phyloP scores from a whole-genome alignment of 1,139 yeast species.

The Blastobotrys apis region DNA sequence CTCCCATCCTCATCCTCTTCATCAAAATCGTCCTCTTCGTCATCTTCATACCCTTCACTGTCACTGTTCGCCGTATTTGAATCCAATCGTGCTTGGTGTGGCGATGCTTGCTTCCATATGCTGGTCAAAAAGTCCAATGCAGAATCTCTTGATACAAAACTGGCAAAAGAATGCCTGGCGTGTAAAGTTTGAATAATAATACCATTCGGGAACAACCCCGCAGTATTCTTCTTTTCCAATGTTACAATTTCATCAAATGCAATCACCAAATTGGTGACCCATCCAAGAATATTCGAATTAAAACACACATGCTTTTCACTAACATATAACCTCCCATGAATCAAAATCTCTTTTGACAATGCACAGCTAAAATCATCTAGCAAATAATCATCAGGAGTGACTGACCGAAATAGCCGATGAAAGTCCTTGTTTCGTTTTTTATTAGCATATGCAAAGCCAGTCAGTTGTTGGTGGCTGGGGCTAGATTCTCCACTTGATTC shows the following conservation, averaged over 20 bases:
- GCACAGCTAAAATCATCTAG: slow-evolving; percentile 90
- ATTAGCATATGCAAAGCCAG: slow-evolving; percentile 52
- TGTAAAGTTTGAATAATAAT: slow-evolving; percentile 67
- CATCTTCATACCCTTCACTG: slow-evolving; percentile 22
- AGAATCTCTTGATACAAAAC: slow-evolving; percentile 77
- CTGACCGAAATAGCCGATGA: slow-evolving; percentile 65
- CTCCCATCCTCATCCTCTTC: slow-evolving; percentile 22
- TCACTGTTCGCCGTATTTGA: slow-evolving; percentile 3
- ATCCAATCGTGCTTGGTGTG: slow-evolving; percentile 34
- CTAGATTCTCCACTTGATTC: not conserved
- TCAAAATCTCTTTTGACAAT: slow-evolving; percentile 73
- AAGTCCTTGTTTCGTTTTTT: slow-evolving; percentile 71
- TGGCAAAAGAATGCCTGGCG: slow-evolving; percentile 70
- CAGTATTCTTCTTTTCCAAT: slow-evolving; percentile 78
- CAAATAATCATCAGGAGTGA: slow-evolving; percentile 67
- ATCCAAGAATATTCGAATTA: slow-evolving; percentile 86
- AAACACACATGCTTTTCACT: slow-evolving; percentile 81
- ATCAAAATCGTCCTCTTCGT: slow-evolving; percentile 23
- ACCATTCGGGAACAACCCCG: slow-evolving; percentile 89
- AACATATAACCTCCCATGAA: slow-evolving; percentile 88
- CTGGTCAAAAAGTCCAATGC: slow-evolving; percentile 60
- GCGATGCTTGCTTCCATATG: slow-evolving; percentile 36
- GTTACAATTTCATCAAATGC: slow-evolving; percentile 66
- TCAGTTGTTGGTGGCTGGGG: slow-evolving; percentile 12
- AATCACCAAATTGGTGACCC: slow-evolving; percentile 80